Percentiles rank a stretch among this genome's conserved stretches.
phyloP scores from a whole-genome alignment of 257 asterid species.

The Sherardia arvensis region DNA sequence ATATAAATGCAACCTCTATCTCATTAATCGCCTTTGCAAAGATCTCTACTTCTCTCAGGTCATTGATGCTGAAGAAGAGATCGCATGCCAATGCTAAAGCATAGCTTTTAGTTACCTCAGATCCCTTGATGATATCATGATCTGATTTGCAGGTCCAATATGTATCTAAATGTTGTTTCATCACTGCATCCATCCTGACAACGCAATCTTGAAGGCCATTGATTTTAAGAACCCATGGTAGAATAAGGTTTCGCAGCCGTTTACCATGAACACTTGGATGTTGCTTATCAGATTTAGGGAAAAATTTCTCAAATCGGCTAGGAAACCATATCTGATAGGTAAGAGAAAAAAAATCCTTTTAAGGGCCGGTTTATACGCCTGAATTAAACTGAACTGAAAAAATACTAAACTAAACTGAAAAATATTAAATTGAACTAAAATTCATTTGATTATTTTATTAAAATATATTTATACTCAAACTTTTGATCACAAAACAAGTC shows the following conservation, averaged over 20 bases:
- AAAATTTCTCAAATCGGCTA: background rate
- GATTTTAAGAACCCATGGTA: background rate
- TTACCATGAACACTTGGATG: background rate
- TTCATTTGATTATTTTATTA: too few species aligned
- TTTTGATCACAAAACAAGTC: too few species aligned
- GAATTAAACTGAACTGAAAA: too few species aligned
- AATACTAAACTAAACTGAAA: too few species aligned
- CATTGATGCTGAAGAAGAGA: background rate
- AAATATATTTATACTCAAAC: too few species aligned
- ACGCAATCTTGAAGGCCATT: background rate
- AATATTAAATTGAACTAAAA: too few species aligned
- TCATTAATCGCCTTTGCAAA: background rate
- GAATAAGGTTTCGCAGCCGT: background rate
- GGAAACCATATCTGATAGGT: background rate
- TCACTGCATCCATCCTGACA: background rate
- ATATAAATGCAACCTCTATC: slow-evolving; percentile 4
- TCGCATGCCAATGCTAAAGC: background rate
- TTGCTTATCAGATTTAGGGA: background rate
- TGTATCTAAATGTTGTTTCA: background rate
- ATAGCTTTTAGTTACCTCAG: background rate
- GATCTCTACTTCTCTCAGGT: background rate
- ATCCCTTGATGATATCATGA: background rate
- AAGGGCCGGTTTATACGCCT: too few species aligned
- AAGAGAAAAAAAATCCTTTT: too few species aligned
- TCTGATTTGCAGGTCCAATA: background rate